A percentile compares a stretch with the other conserved stretches of the same genome.
Evolutionary conservation across 257 asterid species (phyloP).

Genomic region (Lycium ferocissimum): DNA sequence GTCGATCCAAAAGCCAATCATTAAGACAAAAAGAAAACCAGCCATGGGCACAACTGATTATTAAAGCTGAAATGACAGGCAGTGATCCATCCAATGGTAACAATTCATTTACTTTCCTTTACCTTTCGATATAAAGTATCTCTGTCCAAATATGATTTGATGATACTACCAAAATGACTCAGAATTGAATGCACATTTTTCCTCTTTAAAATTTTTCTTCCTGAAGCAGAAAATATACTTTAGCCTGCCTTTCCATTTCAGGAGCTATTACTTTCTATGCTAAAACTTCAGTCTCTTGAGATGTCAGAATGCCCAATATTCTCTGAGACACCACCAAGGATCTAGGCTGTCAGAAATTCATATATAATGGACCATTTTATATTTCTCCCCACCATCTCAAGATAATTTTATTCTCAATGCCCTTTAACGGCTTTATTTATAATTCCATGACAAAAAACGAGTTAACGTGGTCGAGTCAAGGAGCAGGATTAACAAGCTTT

Average conservation of each 20-base stretch:
- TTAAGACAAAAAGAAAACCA: not conserved
- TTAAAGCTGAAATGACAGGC: not conserved
- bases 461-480: not conserved
- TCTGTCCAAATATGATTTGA: not conserved
- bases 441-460: not conserved
- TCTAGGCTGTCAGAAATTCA: not conserved
- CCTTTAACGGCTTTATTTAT: not conserved
- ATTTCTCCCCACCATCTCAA: not conserved
- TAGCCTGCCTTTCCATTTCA: not conserved
- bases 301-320: not conserved
- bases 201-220: not conserved
- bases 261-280: not conserved
- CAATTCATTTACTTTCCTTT: not conserved
- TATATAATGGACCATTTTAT: not conserved
- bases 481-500: not conserved
- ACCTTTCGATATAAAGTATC: not conserved
- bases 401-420: not conserved
- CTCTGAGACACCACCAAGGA: not conserved
- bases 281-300: not conserved
- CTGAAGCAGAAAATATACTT: not conserved
- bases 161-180: not conserved
- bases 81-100: constrained; percentile 5
- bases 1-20: not conserved
- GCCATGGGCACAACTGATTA: not conserved
- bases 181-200: not conserved